Conservation (phyloP, 495 filamentous ascomycete genomes). For the Trichoderma gamsii region DNA sequence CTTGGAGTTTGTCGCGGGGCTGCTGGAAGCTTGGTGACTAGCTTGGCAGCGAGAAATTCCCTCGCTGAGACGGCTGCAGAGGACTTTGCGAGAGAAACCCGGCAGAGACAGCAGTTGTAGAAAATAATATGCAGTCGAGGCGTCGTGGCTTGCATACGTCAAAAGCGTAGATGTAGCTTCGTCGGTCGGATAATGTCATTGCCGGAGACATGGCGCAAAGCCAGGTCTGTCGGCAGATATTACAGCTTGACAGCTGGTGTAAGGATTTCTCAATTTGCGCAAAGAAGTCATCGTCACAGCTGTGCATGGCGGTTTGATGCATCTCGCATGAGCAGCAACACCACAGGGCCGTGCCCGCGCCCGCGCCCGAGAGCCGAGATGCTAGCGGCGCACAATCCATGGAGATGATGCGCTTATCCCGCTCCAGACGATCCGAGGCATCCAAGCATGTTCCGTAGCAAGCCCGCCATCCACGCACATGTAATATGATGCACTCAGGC, state of each 20-base stretch:
- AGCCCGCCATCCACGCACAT: neutral
- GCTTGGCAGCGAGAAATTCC: neutral
- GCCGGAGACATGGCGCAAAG: neutral
- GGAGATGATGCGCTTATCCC: neutral
- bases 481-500: neutral
- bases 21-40: neutral
- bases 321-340: no score
- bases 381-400: no score
- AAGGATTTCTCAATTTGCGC: no score
- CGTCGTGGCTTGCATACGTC: neutral
- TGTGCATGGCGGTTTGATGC: no score
- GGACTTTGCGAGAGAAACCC: neutral
- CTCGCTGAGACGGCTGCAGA: neutral
- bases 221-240: neutral
- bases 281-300: no score
- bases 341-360: no score
- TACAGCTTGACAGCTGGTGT: no score
- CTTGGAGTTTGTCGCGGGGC: neutral
- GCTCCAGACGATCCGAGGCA: neutral
- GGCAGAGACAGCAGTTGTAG: neutral
- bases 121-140: neutral
- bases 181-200: neutral
- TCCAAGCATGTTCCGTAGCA: neutral
- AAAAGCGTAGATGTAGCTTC: neutral
- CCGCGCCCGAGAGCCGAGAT: no score